Conservation (phyloP, 2,329 filamentous ascomycete genomes). For the Fusarium torreyae region DNA sequence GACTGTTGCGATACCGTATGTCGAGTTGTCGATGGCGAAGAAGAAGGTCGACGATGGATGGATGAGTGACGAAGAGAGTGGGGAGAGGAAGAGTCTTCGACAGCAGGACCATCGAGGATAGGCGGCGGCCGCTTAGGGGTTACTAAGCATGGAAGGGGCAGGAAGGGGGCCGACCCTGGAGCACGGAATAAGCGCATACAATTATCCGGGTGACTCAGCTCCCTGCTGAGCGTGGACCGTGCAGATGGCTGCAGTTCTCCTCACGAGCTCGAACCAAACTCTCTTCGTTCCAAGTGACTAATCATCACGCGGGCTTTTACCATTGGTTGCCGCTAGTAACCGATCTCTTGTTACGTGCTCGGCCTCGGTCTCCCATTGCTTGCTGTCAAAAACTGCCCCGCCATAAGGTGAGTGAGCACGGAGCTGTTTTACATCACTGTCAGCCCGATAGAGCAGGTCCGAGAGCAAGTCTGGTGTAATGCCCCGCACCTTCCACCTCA, state of each 20-base stretch:
- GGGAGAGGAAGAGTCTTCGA: constrained; percentile 45
- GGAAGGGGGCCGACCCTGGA: not conserved
- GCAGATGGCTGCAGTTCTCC: not conserved
- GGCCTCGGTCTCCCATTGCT: constrained; percentile 22
- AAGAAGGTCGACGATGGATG: constrained; percentile 35
- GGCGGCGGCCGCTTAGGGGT: constrained; percentile 18
- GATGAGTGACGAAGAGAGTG: constrained; percentile 33
- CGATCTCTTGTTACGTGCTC: constrained; percentile 30
- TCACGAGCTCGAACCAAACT: constrained; percentile 20
- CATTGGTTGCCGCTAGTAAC: constrained; percentile 53
- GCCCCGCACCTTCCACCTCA: constrained; percentile 63
- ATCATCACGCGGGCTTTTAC: constrained; percentile 34
- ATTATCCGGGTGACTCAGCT: constrained; percentile 31
- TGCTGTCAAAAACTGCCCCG: constrained; percentile 44
- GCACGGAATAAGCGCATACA: not conserved
- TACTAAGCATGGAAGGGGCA: constrained; percentile 35
- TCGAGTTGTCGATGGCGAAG: constrained; percentile 39
- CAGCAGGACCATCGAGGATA: constrained; percentile 24
- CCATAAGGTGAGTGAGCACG: constrained; percentile 46
- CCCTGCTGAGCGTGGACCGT: not conserved
- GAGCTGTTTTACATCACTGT: constrained; percentile 43
- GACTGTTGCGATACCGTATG: constrained; percentile 24
- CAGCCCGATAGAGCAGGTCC: constrained; percentile 48
- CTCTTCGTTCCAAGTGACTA: constrained; percentile 41
- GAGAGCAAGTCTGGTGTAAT: constrained; percentile 54